Conservation (phyloP, 345 rosid genomes). For the Murraya paniculata region DNA sequence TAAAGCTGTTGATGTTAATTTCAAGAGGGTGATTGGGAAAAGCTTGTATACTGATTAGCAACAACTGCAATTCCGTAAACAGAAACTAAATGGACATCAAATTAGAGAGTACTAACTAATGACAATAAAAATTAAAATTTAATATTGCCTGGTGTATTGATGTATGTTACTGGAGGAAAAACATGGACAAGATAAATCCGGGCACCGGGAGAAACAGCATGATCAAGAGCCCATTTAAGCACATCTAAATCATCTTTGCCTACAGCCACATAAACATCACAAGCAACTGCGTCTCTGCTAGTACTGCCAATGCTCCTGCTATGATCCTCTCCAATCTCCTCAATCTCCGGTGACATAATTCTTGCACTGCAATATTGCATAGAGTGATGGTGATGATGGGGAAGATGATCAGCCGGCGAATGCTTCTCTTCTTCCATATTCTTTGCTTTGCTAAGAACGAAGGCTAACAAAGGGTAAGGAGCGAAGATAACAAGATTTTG, state of each 20-base stretch:
- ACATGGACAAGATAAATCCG: constrained; percentile 58
- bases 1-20: not conserved
- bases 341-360: constrained; percentile 53
- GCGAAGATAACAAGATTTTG: constrained; percentile 39
- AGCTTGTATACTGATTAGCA: not conserved
- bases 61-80: not conserved
- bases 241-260: constrained; percentile 60
- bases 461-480: not conserved
- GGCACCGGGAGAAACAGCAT: constrained; percentile 37
- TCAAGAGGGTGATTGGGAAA: not conserved
- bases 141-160: constrained; percentile 53
- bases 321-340: constrained; percentile 56
- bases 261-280: constrained; percentile 62
- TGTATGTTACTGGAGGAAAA: constrained; percentile 48
- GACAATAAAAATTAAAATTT: not conserved
- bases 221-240: constrained; percentile 57
- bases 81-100: not conserved
- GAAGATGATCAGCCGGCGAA: constrained; percentile 5
- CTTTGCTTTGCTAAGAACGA: not conserved
- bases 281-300: constrained; percentile 19
- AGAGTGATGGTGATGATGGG: constrained; percentile 5
- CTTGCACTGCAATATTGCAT: constrained; percentile 20
- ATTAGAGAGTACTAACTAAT: not conserved
- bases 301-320: constrained; percentile 18
- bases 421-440: constrained; percentile 25